phyloP scores from a whole-genome alignment of 352 stramenopile genomes.

The Peronospora destructor region DNA sequence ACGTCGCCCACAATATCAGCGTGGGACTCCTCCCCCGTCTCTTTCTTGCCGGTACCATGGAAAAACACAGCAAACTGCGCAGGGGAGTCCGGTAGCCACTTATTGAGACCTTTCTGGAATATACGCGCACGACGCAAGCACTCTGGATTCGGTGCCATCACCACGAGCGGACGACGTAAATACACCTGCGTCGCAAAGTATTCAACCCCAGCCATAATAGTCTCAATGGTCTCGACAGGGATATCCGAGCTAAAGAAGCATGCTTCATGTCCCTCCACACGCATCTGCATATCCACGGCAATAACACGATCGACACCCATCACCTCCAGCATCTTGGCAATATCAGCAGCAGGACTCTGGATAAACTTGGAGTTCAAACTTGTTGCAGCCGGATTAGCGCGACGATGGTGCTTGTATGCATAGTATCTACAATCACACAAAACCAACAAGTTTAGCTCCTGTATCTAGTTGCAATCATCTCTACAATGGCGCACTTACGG shows the following conservation, averaged over 20 bases:
- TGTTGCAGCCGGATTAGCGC: constrained; percentile 74
- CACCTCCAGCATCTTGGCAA: constrained; percentile 91
- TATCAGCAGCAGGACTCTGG: constrained; percentile 79
- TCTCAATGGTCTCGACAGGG: constrained; percentile 90
- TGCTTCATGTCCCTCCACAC: constrained; percentile 81
- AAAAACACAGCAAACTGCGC: constrained; percentile 82
- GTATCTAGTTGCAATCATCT: not conserved
- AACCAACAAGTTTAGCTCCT: constrained; percentile 5
- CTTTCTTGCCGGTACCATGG: constrained; percentile 52
- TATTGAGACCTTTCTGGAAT: constrained; percentile 84
- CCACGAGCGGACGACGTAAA: constrained; percentile 68
- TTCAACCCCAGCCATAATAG: constrained; percentile 85
- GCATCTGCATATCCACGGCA: constrained; percentile 89
- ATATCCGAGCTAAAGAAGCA: constrained; percentile 89
- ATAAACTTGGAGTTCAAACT: constrained; percentile 91
- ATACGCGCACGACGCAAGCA: constrained; percentile 74
- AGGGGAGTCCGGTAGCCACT: constrained; percentile 77
- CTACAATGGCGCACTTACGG: constrained; percentile 47
- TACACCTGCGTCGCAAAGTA: constrained; percentile 88
- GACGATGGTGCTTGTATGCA: constrained; percentile 90
- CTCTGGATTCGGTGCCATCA: constrained; percentile 87
- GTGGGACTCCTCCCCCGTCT: constrained; percentile 45
- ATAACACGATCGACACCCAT: constrained; percentile 93
- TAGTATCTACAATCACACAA: constrained; percentile 59
- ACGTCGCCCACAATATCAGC: constrained; percentile 87